phyloP scores from a whole-genome alignment of 1,284 basidiomycete genomes.

The Erythrobasidium hasegawianum region DNA sequence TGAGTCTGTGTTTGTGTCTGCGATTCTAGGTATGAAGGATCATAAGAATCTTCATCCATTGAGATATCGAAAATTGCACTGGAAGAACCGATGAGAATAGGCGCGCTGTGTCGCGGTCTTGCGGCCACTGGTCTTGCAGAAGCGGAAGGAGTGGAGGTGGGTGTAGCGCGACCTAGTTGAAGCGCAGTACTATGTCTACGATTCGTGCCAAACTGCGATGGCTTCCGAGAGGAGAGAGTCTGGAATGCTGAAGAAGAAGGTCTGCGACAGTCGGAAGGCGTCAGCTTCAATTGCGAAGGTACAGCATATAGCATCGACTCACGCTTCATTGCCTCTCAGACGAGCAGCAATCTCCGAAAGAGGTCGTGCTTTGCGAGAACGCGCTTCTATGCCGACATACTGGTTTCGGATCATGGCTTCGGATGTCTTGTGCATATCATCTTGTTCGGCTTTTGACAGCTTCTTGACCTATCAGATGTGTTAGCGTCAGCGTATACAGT shows the following conservation, averaged over 20 bases:
- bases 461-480: background rate
- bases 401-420: slow-evolving; percentile 1
- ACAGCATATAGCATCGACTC: background rate
- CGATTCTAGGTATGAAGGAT: slow-evolving; percentile 12
- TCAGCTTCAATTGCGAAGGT: too few relatives aligned
- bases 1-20: slow-evolving; percentile 25
- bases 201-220: background rate
- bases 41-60: slow-evolving; percentile 21
- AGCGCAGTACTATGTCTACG: background rate
- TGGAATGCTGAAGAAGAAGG: background rate
- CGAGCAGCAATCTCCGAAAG: slow-evolving; percentile 24
- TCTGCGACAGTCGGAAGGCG: too few relatives aligned
- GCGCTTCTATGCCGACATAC: slow-evolving; percentile 10
- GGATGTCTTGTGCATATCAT: slow-evolving; percentile 1
- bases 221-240: background rate
- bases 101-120: background rate
- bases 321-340: background rate
- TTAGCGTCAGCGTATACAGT: background rate
- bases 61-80: slow-evolving; percentile 22
- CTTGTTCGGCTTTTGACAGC: background rate
- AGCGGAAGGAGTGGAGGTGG: background rate
- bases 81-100: slow-evolving; percentile 27
- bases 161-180: background rate
- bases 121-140: background rate
- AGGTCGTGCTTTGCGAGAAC: slow-evolving; percentile 24